Evolutionary conservation across 352 stramenopile species (phyloP).

Genomic region (Phytophthora hibernalis): DNA sequence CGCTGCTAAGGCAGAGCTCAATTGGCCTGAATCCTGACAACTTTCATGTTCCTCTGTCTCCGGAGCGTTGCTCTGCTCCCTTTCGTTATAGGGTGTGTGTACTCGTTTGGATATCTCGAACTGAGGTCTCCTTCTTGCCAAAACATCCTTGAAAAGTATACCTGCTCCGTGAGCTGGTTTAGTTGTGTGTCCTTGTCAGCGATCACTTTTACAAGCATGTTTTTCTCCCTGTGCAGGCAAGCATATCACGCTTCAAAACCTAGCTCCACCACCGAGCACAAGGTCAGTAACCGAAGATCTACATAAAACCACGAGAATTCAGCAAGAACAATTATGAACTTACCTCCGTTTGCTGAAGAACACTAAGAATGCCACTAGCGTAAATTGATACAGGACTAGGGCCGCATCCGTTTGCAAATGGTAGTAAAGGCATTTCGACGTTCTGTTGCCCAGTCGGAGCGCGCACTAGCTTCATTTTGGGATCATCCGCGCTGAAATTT

Average conservation of each 20-base stretch:
- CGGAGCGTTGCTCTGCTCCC: not conserved
- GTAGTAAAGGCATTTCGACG: slow-evolving; percentile 9
- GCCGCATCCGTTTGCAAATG: slow-evolving; percentile 49
- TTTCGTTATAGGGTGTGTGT: slow-evolving; percentile 1
- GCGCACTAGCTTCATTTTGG: slow-evolving; percentile 28
- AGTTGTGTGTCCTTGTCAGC: slow-evolving; percentile 44
- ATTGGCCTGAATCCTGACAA: not conserved
- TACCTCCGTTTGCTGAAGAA: slow-evolving; percentile 65
- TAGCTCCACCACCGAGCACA: slow-evolving; percentile 16
- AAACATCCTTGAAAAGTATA: slow-evolving; percentile 71
- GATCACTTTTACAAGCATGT: slow-evolving; percentile 34
- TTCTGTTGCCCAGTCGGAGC: slow-evolving; percentile 5
- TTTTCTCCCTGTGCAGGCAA: slow-evolving; percentile 56
- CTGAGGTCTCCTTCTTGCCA: slow-evolving; percentile 42
- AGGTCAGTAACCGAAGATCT: not conserved
- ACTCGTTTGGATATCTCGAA: slow-evolving; percentile 13
- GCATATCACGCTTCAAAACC: slow-evolving; percentile 44
- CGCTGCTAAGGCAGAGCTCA: not conserved
- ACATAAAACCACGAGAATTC: not conserved
- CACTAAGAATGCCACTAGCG: slow-evolving; percentile 44
- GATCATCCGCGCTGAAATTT: not conserved
- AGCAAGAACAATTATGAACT: not conserved
- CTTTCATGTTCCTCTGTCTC: slow-evolving; percentile 1
- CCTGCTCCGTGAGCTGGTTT: slow-evolving; percentile 49
- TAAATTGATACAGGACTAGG: slow-evolving; percentile 55